Conservation (phyloP, 495 filamentous ascomycete species). For the Hypoxylon fuscum region DNA sequence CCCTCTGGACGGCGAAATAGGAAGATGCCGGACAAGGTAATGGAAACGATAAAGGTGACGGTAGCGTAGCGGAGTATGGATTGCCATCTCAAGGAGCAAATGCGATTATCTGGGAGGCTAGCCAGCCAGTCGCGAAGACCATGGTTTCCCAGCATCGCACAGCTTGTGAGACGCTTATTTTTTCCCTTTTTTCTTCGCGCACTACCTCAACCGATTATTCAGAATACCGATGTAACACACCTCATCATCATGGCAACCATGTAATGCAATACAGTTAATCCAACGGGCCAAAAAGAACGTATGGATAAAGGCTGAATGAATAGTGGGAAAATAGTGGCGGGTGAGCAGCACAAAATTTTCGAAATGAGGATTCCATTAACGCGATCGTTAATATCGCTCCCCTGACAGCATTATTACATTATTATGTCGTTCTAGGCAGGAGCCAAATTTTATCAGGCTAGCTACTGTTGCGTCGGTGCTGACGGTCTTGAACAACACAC, state of each 20-base stretch:
- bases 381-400: constrained; percentile 13
- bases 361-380: constrained; percentile 23
- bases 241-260: constrained; percentile 21
- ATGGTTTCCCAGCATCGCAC: constrained; percentile 16
- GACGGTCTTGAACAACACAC: constrained; percentile 1
- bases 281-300: not conserved
- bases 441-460: too few species aligned
- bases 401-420: not conserved
- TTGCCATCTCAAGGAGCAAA: constrained; percentile 30
- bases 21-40: constrained; percentile 33
- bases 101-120: constrained; percentile 35
- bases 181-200: constrained; percentile 1
- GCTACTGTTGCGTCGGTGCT: too few species aligned
- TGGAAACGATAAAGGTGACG: constrained; percentile 32
- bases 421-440: too few species aligned
- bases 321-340: constrained; percentile 11
- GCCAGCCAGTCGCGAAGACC: constrained; percentile 32
- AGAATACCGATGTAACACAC: constrained; percentile 3
- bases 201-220: constrained; percentile 11
- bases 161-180: not conserved
- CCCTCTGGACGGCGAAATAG: constrained; percentile 37
- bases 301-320: not conserved
- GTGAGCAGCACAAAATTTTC: constrained; percentile 12
- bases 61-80: constrained; percentile 33
- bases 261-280: not conserved